Evolutionary conservation across 345 rosid species (phyloP).

Genomic region (Turnera subulata): DNA sequence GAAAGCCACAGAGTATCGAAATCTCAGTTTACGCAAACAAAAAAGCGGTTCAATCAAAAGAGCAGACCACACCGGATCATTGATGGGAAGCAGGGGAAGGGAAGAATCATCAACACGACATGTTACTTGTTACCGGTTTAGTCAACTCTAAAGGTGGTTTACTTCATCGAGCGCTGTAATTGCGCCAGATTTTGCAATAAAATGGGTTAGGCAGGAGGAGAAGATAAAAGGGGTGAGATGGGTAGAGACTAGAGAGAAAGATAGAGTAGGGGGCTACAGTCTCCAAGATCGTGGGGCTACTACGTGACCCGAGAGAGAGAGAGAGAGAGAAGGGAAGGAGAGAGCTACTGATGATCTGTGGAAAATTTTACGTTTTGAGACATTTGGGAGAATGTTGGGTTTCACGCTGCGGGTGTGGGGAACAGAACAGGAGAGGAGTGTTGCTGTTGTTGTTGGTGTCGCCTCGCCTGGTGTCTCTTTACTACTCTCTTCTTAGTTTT

Average conservation of each 20-base stretch:
- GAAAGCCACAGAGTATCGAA: neutral
- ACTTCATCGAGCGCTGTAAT: slow-evolving; percentile 8
- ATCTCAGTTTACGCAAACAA: neutral
- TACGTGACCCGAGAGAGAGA: neutral
- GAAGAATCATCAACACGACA: neutral
- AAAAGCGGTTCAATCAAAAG: slow-evolving; percentile 2
- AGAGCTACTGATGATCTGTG: too few species aligned
- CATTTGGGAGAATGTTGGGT: too few species aligned
- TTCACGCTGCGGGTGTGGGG: too few species aligned
- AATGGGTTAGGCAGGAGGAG: too few species aligned
- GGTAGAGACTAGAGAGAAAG: neutral
- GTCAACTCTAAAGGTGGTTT: neutral
- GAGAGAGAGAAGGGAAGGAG: neutral
- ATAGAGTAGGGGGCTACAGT: neutral
- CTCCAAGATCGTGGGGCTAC: neutral
- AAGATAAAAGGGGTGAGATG: neutral
- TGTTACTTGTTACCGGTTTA: neutral
- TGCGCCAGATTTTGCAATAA: neutral
- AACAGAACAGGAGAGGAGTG: too few species aligned
- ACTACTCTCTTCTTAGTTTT: too few species aligned
- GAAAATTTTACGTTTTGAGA: too few species aligned
- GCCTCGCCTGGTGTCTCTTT: too few species aligned
- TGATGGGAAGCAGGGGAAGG: neutral
- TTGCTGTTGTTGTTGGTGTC: too few species aligned
- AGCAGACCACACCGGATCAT: neutral